A percentile compares a stretch with the other conserved stretches of the same genome.
These are phyloP conservation scores for Neofusicoccum cordaticola DNA, from an alignment of 2,329 filamentous ascomycete genomes.

Conservation along the genomic window DNA sequence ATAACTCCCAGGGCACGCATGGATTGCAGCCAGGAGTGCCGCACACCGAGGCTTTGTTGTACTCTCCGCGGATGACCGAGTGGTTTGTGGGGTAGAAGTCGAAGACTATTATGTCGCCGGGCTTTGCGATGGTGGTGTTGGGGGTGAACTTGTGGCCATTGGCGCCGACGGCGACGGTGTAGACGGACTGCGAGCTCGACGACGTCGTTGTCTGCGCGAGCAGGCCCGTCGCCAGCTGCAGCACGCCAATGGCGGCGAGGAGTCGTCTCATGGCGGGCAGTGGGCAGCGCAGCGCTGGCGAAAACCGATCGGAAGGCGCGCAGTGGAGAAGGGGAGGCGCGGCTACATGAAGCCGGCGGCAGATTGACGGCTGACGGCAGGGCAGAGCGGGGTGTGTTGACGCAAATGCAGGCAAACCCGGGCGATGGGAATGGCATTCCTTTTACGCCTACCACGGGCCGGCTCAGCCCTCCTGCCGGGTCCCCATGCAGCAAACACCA, in stretches of 20 bases:
- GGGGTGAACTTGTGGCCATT: constrained; percentile 36
- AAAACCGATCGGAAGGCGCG: background rate
- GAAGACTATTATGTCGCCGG: constrained; percentile 39
- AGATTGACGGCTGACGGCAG: background rate
- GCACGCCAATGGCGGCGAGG: background rate
- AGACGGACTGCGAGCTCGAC: constrained; percentile 16
- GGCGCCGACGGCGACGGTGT: constrained; percentile 38
- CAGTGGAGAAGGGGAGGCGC: background rate
- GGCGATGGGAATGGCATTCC: background rate
- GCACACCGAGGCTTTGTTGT: constrained; percentile 20
- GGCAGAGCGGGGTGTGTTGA: background rate
- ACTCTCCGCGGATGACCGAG: constrained; percentile 42
- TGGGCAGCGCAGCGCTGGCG: background rate
- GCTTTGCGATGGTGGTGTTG: constrained; percentile 31
- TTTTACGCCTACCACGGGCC: background rate
- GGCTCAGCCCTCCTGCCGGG: background rate
- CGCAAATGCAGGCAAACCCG: background rate
- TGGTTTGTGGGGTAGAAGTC: constrained; percentile 44
- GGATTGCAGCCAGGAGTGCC: constrained; percentile 26
- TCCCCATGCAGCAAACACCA: background rate
- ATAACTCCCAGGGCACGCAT: constrained; percentile 38
- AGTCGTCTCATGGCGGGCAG: background rate
- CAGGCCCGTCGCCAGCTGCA: background rate
- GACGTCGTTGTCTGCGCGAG: background rate
- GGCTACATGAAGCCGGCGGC: constrained; percentile 1